Evolutionary conservation across 2,329 filamentous ascomycete species (phyloP), one percentile per base, ranked within the genome.

Genomic region (Emergomyces pasteurianus): DNA sequence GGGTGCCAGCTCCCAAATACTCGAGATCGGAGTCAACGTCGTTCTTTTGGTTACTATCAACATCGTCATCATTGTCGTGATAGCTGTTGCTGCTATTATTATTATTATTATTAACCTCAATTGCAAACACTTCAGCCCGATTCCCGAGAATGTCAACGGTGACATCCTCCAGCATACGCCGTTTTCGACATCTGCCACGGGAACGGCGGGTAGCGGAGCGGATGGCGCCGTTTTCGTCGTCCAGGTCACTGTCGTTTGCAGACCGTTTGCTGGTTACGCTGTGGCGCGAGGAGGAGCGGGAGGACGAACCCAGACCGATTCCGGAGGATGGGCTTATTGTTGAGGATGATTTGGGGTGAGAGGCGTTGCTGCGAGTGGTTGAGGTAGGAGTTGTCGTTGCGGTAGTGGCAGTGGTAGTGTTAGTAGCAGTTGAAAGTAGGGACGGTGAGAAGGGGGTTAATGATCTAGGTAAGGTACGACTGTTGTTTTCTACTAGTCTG

Each of bases 401-500:
- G n/a, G n/a, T 10, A 46, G 43, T 21, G 23, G n/a, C 2, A 4
- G 21, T 8, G 21, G 18, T 7, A 10, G 18, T 46, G n/a, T 18
- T 10, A 46, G 43, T 23, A 10, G 43, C 23, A n/a, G n/a, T 18
- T 18, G 38, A 18, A 42, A 12, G 16, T 18, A 42, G 38, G 5
- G 38, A 42, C 12, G 38, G 3, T 42, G 38, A 16, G 38, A 42
- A 46, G n/a, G 34, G 21, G 42, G 42, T 21, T 42, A 31, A 26
- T 47, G 18, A 58, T 42, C 9, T 57, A 40, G 55, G 59, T 61
- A 31, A 64, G 40, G 12, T 56, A 60, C 26, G 23, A 50, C 47
- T 4, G 57, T 43, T 2, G 2, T 75, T 74, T 43, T 81, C 81
- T 2, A 83, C 68, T 21, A 85, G 69, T 53, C 76, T 79, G 14